These are phyloP conservation scores for Oryza australiensis DNA, from an alignment of 176 grass and related monocot genomes.

Conservation along the genomic window DNA sequence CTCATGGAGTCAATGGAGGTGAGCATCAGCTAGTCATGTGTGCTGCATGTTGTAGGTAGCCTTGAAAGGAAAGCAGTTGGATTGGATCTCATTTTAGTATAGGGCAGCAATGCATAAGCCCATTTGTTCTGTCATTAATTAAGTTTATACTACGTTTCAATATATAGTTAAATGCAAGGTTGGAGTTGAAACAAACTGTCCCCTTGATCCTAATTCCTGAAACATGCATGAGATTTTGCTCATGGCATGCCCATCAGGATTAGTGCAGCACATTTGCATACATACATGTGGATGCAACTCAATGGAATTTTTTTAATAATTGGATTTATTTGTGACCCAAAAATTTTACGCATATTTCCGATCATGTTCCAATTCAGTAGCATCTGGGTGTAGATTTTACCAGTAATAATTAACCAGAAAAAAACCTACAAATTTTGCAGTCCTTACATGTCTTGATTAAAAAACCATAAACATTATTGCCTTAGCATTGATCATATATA, in stretches of 20 bases:
- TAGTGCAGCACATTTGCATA: neutral
- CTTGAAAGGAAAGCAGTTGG: neutral
- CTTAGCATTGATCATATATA: neutral
- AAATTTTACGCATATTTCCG: neutral
- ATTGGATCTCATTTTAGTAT: neutral
- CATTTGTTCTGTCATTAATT: neutral
- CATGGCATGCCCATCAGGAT: neutral
- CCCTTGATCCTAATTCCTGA: neutral
- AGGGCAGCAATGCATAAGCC: neutral
- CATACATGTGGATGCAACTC: neutral
- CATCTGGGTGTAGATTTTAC: neutral
- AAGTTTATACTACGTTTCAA: neutral
- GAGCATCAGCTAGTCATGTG: neutral
- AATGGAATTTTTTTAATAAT: neutral
- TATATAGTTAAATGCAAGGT: neutral
- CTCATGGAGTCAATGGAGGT: neutral
- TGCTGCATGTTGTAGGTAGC: neutral
- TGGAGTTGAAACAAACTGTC: neutral
- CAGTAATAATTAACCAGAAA: neutral
- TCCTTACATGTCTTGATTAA: neutral
- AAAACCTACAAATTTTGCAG: neutral
- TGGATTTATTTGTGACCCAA: neutral
- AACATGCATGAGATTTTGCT: neutral
- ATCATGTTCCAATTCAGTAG: neutral
- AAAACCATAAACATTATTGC: neutral